Base-by-base conservation (phyloP, 176 grass and related monocot genomes). In the Lolium multiflorum region DNA sequence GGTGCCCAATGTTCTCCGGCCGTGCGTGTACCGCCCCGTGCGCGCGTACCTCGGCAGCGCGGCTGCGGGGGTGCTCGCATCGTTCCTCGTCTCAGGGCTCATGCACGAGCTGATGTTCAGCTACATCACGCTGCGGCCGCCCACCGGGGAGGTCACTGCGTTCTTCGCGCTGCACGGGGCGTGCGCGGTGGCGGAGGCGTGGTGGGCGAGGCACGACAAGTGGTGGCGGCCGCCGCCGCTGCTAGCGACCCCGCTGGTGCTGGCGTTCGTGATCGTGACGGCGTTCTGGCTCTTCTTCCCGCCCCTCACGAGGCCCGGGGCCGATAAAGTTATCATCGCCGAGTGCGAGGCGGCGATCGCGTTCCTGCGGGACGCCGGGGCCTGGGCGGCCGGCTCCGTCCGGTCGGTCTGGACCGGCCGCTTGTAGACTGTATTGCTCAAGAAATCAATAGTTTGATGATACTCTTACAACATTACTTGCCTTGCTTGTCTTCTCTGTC, bases 71-170 rank as follows among this genome's bases (percentile, higher is more conserved):
- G 79, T 90, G 63, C 73, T 94, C 0, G 89, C 89, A 4, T n/a
- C 87, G 71, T 97, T 97, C 83, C 68, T 81, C 18, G 74, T 92
- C 14, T 97, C 94, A 0, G 94, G 91, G 3, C 38, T 94, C 0
- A 90, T 94, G 94, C 94, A 97, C 79, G 94, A 97, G 82, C 73
- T 64, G 6, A 88, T 94, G 84, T 92, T 97, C 86, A 90, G 60
- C 66, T 97, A 97, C 91, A 11, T 79, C 35, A 97, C 94, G 39
- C 66, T 94, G 39, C 67, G 11, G 14, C 68, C 85, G 41, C 74
- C 89, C 18, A 94, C 89, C 6, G 91, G 94, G 25, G 91, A 97
- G 89, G 89, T 47, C 1, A 79, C 55, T 0, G 85, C 81, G 17
- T 97, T 94, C 87, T 94, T 97, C 85, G 11, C 70, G 46, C 88